Base-by-base conservation (phyloP, 352 stramenopile genomes). In the Phytophthora ramorum region DNA sequence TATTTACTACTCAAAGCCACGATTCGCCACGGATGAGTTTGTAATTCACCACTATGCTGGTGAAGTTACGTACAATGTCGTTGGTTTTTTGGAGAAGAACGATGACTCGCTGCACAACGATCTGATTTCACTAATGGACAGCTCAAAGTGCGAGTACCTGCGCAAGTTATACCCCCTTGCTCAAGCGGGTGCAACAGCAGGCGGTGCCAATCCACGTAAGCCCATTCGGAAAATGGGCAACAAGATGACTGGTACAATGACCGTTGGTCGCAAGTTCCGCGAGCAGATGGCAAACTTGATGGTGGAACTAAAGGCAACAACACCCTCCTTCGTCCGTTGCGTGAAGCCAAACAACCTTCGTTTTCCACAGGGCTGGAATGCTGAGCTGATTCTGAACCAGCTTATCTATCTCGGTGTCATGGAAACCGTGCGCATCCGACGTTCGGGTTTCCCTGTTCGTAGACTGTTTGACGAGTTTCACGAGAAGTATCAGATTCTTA, bases 51-150 rank as follows among this genome's bases (percentile, higher is more conserved):
- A 99, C 71, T 99, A 99, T 69, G 97, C 97, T 30, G 97, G 89
- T 38, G 91, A 98, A 62, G 96, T 99, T 19, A 94, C 93, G 30
- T 99, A 99, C 81, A 96, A 88, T 51, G 96, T 97, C 22, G 95
- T 88, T 49, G 94, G 94, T 22, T 99, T 99, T 65, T 80, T 99
- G 20, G 97, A 99, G 68, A 99, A 99, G 78, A 99, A 99, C 81
- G 95, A 98, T 64, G 97, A 99, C 70, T 98, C 95, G 53, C 74
- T 99, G 9, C 91, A 97, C 73, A 93, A 94, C 47, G 90, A 97
- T 63, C 68, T 97, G 35, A 81, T 96, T 43, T 93, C 87, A 17
- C 72, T 97, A 2, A 95, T 96, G 83, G 83, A 97, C 61, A 92
- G 75, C 63, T 95, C 85, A 7, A 80, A 91, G 64, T 89, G 87